Evolutionary conservation across 1,284 basidiomycete species (phyloP).

Genomic region (Mycena citricolor): DNA sequence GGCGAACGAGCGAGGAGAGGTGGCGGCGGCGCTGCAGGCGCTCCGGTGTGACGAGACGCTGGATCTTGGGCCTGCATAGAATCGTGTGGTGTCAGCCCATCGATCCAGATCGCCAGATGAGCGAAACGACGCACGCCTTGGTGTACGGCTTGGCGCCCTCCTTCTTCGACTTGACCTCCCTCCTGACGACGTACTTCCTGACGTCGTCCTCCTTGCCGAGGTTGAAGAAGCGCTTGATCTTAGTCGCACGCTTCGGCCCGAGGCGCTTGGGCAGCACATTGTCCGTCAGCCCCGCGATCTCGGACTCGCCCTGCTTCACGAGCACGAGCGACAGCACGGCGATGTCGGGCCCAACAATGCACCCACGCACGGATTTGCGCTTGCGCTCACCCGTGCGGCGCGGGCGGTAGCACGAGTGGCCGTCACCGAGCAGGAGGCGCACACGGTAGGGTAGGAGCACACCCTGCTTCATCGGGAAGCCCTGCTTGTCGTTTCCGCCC

Average conservation of each 20-base stretch:
- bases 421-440: conserved; percentile 89
- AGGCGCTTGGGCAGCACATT: conserved; percentile 92
- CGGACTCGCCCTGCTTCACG: conserved; percentile 95
- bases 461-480: conserved; percentile 99
- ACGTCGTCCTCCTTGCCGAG: conserved; percentile 98
- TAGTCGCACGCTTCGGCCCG: conserved; percentile 92
- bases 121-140: conserved; percentile 78
- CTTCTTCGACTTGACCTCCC: conserved; percentile 93
- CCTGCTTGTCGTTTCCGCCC: conserved; percentile 95
- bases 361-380: conserved; percentile 98
- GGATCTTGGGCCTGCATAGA: conserved; percentile 73
- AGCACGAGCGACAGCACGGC: conserved; percentile 93
- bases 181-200: conserved; percentile 92
- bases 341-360: conserved; percentile 97
- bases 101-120: conserved; percentile 2
- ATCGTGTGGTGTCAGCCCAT: conserved; percentile 7
- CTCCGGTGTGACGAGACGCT: conserved; percentile 90
- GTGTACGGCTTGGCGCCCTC: conserved; percentile 93
- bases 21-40: conserved; percentile 97
- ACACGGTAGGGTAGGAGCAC: conserved; percentile 95
- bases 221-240: conserved; percentile 99
- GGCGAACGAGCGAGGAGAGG: conserved; percentile 86
- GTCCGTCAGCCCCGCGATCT: conserved; percentile 93
- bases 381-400: conserved; percentile 95
- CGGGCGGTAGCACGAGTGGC: conserved; percentile 96